phyloP scores from a whole-genome alignment of 176 grass and related monocot species.

The Pharus latifolius region DNA sequence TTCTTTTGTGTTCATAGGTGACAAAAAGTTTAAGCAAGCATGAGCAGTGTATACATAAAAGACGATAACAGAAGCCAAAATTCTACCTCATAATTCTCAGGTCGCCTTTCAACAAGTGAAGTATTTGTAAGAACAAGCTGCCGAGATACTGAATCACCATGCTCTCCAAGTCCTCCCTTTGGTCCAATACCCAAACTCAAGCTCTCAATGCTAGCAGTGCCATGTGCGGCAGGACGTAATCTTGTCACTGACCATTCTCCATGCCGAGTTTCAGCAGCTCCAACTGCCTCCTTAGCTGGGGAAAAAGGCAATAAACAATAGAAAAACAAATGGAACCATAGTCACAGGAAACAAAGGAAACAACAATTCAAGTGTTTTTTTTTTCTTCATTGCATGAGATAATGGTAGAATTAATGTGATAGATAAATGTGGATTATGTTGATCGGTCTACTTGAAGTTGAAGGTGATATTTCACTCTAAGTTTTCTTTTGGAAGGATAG shows the following conservation, averaged over 20 bases:
- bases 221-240: slow-evolving; percentile 81
- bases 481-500: neutral
- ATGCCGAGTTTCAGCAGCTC: slow-evolving; percentile 85
- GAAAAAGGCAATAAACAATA: slow-evolving; percentile 25
- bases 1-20: neutral
- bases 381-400: neutral
- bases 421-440: slow-evolving; percentile 5
- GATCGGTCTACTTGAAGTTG: slow-evolving; percentile 2
- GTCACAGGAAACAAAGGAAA: slow-evolving; percentile 4
- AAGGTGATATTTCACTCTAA: neutral
- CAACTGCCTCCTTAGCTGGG: slow-evolving; percentile 90
- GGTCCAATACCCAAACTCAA: slow-evolving; percentile 81
- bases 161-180: slow-evolving; percentile 92
- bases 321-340: slow-evolving; percentile 28
- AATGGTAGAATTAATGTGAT: neutral
- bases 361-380: neutral
- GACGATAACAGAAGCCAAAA: neutral
- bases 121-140: slow-evolving; percentile 87
- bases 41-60: neutral
- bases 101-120: slow-evolving; percentile 87
- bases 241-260: slow-evolving; percentile 98
- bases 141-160: slow-evolving; percentile 92
- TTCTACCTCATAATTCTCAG: slow-evolving; percentile 88
- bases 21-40: neutral
- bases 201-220: slow-evolving; percentile 75